A percentile compares a stretch with the other conserved stretches of the same genome.
phyloP scores from a whole-genome alignment of 768 basidiomycete species.

The Lactifluus volemus region DNA sequence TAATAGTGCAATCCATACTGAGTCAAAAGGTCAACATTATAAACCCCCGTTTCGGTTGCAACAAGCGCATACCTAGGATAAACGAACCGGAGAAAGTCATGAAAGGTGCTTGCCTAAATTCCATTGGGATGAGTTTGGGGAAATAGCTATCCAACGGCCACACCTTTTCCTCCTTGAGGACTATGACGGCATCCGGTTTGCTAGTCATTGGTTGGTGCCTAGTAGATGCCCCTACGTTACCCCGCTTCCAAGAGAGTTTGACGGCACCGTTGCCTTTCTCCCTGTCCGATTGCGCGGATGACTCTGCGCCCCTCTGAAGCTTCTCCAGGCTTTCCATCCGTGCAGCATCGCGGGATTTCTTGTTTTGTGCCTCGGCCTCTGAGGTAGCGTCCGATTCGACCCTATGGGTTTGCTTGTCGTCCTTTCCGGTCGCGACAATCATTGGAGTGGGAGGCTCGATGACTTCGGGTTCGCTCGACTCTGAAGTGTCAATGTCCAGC shows the following conservation, averaged over 20 bases:
- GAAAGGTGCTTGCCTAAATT: constrained; percentile 68
- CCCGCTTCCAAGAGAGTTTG: constrained; percentile 11
- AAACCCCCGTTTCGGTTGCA: neutral
- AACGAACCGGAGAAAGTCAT: constrained; percentile 88
- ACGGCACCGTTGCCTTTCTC: constrained; percentile 14
- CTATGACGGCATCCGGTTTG: constrained; percentile 74
- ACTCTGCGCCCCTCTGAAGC: constrained; percentile 34
- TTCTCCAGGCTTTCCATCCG: constrained; percentile 47
- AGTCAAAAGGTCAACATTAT: constrained; percentile 5
- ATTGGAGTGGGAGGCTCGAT: constrained; percentile 22
- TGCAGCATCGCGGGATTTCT: constrained; percentile 10
- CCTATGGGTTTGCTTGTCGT: neutral
- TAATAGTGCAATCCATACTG: constrained; percentile 84
- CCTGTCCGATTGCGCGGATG: constrained; percentile 15
- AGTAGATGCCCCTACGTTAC: neutral
- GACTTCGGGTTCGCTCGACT: constrained; percentile 13
- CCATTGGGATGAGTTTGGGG: neutral
- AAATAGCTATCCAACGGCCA: constrained; percentile 16
- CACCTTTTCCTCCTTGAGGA: constrained; percentile 84
- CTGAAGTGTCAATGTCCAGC: constrained; percentile 31
- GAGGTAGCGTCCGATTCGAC: constrained; percentile 1
- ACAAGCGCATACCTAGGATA: constrained; percentile 72
- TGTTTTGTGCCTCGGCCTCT: constrained; percentile 34
- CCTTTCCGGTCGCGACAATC: neutral
- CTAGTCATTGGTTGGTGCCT: constrained; percentile 12